Conservation (phyloP, 331 rosid genomes). For the Cydonia oblonga region DNA sequence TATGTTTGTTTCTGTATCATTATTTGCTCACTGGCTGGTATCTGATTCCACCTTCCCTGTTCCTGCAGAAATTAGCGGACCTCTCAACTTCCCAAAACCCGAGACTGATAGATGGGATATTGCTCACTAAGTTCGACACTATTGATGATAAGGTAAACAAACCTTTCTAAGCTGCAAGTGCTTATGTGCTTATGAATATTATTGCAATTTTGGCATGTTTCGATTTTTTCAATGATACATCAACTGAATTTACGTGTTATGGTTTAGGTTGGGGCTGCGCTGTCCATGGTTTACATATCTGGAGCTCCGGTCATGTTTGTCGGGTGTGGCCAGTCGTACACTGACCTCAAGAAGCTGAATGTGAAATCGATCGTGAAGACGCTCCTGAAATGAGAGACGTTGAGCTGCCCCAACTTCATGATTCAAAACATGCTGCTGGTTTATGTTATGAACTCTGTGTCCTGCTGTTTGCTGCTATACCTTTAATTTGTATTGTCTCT, state of each 20-base stretch:
- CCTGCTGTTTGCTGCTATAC: constrained; percentile 13
- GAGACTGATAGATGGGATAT: constrained; percentile 77
- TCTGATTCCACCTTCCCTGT: neutral
- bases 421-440: neutral
- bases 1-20: neutral
- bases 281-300: constrained; percentile 93
- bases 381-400: constrained; percentile 53
- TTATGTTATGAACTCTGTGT: constrained; percentile 12
- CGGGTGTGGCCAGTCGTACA: constrained; percentile 96
- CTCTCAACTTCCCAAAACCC: constrained; percentile 58
- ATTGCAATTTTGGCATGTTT: neutral
- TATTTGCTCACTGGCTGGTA: neutral
- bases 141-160: constrained; percentile 86
- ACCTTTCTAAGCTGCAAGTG: neutral
- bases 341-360: constrained; percentile 91
- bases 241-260: neutral
- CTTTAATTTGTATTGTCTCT: constrained; percentile 11
- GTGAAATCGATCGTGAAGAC: constrained; percentile 89
- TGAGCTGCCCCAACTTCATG: neutral
- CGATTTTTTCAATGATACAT: neutral
- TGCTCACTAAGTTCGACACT: constrained; percentile 95
- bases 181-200: neutral
- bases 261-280: constrained; percentile 91
- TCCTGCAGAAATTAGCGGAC: constrained; percentile 82
- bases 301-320: constrained; percentile 99